Percentiles rank a stretch among this genome's conserved stretches.
These are phyloP conservation scores for Lachnellula hyalina DNA, from an alignment of 2,329 filamentous ascomycete genomes.

Conservation along the genomic window DNA sequence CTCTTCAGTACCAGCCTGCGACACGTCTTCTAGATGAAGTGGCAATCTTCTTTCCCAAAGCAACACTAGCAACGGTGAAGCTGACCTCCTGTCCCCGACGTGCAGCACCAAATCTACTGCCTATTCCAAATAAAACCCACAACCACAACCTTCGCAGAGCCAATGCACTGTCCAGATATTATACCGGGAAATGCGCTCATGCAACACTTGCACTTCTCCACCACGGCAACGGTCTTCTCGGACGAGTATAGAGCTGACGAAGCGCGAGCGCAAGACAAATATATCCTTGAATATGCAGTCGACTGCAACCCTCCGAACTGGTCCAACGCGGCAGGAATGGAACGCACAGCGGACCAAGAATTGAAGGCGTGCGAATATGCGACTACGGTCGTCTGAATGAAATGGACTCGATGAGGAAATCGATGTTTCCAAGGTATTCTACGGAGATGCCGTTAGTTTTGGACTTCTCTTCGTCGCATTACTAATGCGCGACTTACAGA, in stretches of 20 bases:
- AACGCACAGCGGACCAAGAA: not conserved
- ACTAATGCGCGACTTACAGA: not conserved
- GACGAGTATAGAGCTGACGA: not conserved
- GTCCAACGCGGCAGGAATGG: not conserved
- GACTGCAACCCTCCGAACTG: not conserved
- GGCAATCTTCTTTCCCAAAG: constrained; percentile 3
- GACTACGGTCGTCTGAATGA: not conserved
- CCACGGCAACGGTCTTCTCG: not conserved
- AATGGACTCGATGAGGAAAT: not conserved
- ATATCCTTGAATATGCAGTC: constrained; percentile 10
- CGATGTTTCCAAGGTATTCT: not conserved
- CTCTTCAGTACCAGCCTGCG: not conserved
- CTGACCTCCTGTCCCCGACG: constrained; percentile 6
- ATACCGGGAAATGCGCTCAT: not conserved
- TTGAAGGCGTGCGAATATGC: not conserved
- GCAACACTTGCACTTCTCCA: not conserved
- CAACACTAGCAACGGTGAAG: not conserved
- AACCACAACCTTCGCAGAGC: not conserved
- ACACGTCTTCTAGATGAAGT: not conserved
- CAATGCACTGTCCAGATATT: not conserved
- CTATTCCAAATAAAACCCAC: constrained; percentile 5
- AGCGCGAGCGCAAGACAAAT: constrained; percentile 5
- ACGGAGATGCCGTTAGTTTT: not conserved
- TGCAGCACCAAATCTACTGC: constrained; percentile 7
- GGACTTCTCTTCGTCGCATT: not conserved